phyloP scores from a whole-genome alignment of 805 yeast genomes.

The Kuraishia ogatae region DNA sequence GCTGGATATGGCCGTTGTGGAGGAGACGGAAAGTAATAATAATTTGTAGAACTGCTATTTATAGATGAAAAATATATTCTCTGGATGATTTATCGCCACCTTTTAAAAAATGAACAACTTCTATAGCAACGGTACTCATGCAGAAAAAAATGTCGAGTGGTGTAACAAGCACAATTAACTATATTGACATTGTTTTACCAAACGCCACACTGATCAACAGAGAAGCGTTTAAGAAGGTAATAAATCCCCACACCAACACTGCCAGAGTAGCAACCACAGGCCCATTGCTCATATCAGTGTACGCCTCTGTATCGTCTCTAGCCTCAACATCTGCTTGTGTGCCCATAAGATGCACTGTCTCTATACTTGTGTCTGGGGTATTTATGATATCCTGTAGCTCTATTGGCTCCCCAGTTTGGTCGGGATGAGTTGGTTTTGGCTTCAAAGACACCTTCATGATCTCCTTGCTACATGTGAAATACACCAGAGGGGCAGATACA shows the following conservation, averaged over 20 bases:
- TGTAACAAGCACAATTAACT: neutral
- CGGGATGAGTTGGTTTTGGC: conserved; percentile 7
- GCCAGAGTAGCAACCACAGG: conserved; percentile 44
- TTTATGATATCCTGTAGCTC: conserved; percentile 13
- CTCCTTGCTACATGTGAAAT: conserved; percentile 60
- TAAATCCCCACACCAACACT: conserved; percentile 57
- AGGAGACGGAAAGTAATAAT: conserved; percentile 31
- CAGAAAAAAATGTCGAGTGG: neutral
- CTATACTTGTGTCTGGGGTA: conserved; percentile 1
- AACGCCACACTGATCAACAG: conserved; percentile 31
- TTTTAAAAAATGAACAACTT: too few relatives aligned
- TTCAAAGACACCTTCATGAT: conserved; percentile 23
- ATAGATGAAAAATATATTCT: too few relatives aligned
- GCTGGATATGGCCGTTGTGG: conserved; percentile 81
- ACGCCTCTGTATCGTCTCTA: conserved; percentile 12
- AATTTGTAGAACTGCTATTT: neutral
- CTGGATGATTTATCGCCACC: too few relatives aligned
- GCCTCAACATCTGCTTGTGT: conserved; percentile 3
- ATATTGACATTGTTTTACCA: conserved; percentile 1
- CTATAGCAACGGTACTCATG: neutral
- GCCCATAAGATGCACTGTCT: conserved; percentile 4
- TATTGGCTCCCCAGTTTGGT: neutral
- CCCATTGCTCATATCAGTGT: conserved; percentile 67
- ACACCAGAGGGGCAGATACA: conserved; percentile 81
- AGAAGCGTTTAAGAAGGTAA: conserved; percentile 64